Base-by-base conservation (phyloP, 1,284 basidiomycete species). In the Coniferiporia weirii region DNA sequence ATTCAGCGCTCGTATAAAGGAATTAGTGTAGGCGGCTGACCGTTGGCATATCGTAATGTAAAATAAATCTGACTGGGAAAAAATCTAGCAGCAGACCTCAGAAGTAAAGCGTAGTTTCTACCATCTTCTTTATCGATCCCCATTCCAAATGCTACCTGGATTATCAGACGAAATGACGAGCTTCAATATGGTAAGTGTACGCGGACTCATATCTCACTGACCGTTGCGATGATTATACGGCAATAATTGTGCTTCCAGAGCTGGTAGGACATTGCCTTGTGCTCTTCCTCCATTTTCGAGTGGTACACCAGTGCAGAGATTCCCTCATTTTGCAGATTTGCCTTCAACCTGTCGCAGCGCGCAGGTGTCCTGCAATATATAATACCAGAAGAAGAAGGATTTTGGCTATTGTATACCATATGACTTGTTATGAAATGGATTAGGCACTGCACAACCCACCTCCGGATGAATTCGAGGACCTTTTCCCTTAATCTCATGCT, bases 51-150 rank as follows among this genome's bases (percentile, higher is more conserved):
- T 54, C 52, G 6, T 15, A 8, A 22, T 54, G 52, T 15, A 54
- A n/a, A 19, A 54, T 19, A 54, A 44, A 54, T 45, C 52, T 54
- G 52, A 54, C 52, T 54, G 38, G 17, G 17, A 36, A 52, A 27
- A 45, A 10, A 8, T 8, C 2, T 10, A 40, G 34, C 38, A 20
- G 13, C 22, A 35, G 10, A 13, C 2, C 9, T 17, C 7, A 20
- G 13, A 40, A 22, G 34, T n/a, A 20, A 22, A 17, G 34, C 36
- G 19, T 7, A 54, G 19, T 19, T 45, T 44, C 38, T 27, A 54
- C 52, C 52, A 54, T 54, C 52, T 27, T 54, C 20, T 13, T 54
- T 54, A 34, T 54, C 52, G 22, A 54, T 54, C 13, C 52, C 52
- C 38, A 54, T 44, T 19, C 52, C 52, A 45, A 54, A 54, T 54